A percentile compares a stretch with the other conserved stretches of the same genome.
These are phyloP conservation scores for Emmonsiellopsis sp. DNA, from an alignment of 2,329 filamentous ascomycete species.

Conservation along the genomic window DNA sequence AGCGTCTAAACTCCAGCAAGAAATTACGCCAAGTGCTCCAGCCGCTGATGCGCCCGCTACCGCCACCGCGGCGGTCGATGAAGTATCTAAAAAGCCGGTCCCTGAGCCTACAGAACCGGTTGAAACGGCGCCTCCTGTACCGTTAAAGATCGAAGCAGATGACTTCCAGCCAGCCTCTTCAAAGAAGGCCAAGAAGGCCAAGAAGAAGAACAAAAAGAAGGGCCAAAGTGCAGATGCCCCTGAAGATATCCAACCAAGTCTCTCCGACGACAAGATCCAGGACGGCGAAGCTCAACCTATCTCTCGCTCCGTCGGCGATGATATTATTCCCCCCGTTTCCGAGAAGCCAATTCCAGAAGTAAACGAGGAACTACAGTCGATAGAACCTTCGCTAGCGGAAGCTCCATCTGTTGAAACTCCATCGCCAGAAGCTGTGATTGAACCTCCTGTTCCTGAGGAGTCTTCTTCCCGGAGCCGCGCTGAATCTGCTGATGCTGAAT, in stretches of 20 bases:
- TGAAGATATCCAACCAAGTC: background rate
- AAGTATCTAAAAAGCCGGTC: background rate
- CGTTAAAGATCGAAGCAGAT: slow-evolving; percentile 7
- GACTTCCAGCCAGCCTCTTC: slow-evolving; percentile 8
- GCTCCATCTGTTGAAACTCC: background rate
- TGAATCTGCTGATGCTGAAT: background rate
- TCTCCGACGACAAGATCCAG: background rate
- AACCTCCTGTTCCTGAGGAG: background rate
- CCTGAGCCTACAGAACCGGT: slow-evolving; percentile 1
- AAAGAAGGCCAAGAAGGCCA: slow-evolving; percentile 20
- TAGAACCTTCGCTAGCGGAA: background rate
- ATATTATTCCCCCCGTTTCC: background rate
- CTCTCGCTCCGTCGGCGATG: background rate
- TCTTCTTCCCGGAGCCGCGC: background rate
- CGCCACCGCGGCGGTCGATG: background rate
- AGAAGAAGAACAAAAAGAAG: slow-evolving; percentile 17
- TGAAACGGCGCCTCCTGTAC: background rate
- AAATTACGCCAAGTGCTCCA: background rate
- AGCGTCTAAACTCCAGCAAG: background rate
- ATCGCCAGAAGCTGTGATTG: background rate
- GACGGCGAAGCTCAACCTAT: background rate
- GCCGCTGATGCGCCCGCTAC: background rate
- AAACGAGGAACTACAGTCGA: background rate
- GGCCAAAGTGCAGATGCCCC: background rate
- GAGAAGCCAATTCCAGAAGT: background rate